Base-by-base conservation (phyloP, 176 grass and related monocot genomes). In the Poa pratensis region DNA sequence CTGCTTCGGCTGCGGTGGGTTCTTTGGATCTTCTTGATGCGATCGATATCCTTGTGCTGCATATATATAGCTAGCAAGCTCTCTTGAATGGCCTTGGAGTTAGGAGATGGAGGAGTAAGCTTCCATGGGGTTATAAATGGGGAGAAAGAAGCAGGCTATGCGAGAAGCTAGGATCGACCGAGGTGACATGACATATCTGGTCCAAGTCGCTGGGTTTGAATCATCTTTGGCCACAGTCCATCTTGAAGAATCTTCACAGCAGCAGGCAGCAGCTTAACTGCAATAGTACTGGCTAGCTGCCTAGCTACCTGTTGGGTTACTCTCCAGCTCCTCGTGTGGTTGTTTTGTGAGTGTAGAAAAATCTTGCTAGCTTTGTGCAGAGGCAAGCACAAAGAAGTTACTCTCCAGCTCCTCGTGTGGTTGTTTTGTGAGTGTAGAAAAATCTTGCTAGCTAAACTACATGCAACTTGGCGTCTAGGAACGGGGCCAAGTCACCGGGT, bases 191-290 rank as follows among this genome's bases (percentile, higher is more conserved):
- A 4, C 46, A 48, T 82, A 60, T 78, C 78, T 74, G 74, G 90
- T 91, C 88, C 68, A 94, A 90, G 73, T 88, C 70, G 54, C 86
- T 71, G n/a, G 28, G 51, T 90, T 86, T 92, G 93, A 94, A 72
- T 92, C 80, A 46, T 20, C 51, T 80, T 16, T 17, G 66, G 6
- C 69, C 74, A 70, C 53, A 35, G n/a, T 52, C 24, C 7, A 51
- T 74, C 37, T 23, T 87, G 84, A 87, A 55, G 20, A 86, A 86
- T 82, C 78, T 77, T 75, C 24, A 86, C 40, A 69, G 26, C 43
- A 77, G 37, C 73, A 69, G 6, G 14, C 57, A 19, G 40, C 74
- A 39, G 37, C 37, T 39, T 39, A 39, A 39, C 26, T 27, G 10
- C 43, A 7, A 12, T 64, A 48, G 51, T 45, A 73, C 60, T 17